Evolutionary conservation across 257 asterid genomes (phyloP), one percentile per base, ranked within the genome.

Genomic region (Scutellaria baicalensis): DNA sequence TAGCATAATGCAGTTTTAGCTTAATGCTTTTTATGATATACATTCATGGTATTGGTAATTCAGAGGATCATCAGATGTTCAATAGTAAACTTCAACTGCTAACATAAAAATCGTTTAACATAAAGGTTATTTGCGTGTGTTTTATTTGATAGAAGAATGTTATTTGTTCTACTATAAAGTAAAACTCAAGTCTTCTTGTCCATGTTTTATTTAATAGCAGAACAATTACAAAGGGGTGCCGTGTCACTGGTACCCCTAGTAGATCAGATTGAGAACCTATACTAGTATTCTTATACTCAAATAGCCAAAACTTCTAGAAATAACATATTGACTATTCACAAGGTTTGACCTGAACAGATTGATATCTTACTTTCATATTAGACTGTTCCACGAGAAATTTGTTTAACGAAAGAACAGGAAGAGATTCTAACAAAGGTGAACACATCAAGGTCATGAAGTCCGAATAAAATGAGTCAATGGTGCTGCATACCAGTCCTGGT

Each of bases 121-220:
- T 27, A 27, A 5, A 27, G 33, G 33, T 27, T 42, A 48, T 49
- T 42, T 60, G 43, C 5, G 18, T 52, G 20, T 8, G 43, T 8
- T 68, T 68, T 43, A 59, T 51, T n/a, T 59, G 35, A 68, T 42
- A 59, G 11, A 33, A 68, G 33, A 55, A 40, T n/a, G n/a, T n/a
- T n/a, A n/a, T n/a, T n/a, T n/a, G n/a, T n/a, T n/a, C n/a, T n/a
- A n/a, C n/a, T n/a, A n/a, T n/a, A n/a, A n/a, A n/a, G n/a, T n/a
- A n/a, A n/a, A n/a, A n/a, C n/a, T n/a, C n/a, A n/a, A n/a, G n/a
- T n/a, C 9, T 42, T 59, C 48, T 42, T 60, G 43, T 8, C 33
- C 61, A 38, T 8, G 43, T 8, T 68, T 68, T 43, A 59, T 51
- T n/a, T 59, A 47, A 68, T 42, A 59, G 11, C 44, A 68, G 33